These are phyloP conservation scores for Diaporthe amygdali DNA, from an alignment of 2,329 filamentous ascomycete genomes.

Conservation along the genomic window DNA sequence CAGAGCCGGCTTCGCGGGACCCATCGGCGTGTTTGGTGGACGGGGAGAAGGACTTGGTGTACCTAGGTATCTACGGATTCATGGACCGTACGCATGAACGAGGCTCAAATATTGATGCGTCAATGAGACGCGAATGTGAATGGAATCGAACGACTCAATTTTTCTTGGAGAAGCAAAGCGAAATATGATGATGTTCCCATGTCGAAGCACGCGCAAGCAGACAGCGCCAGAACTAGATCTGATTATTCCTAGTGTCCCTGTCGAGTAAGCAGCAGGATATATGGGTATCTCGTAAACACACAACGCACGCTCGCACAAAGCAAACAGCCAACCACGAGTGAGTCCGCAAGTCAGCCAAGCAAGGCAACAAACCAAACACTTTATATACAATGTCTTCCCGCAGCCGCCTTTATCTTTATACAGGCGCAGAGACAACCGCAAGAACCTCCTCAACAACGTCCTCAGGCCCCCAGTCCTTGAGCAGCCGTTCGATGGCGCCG, in stretches of 20 bases:
- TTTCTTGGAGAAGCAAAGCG: neutral
- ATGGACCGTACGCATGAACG: neutral
- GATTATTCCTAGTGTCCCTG: too few species aligned
- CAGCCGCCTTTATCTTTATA: constrained; percentile 36
- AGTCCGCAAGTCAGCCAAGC: neutral
- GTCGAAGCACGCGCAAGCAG: too few species aligned
- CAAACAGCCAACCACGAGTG: neutral
- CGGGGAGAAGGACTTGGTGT: neutral
- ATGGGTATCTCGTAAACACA: constrained; percentile 19
- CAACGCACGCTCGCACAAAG: neutral
- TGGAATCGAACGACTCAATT: neutral
- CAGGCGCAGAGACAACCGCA: constrained; percentile 59
- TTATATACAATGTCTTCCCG: neutral
- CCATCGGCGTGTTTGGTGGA: neutral
- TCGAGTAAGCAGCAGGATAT: neutral
- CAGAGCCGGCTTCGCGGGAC: neutral
- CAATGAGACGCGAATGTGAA: neutral
- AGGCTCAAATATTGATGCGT: neutral
- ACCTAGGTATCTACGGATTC: neutral
- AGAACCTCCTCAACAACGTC: constrained; percentile 71
- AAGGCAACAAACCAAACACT: neutral
- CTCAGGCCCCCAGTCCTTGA: constrained; percentile 67
- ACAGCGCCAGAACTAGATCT: neutral
- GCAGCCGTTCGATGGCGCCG: constrained; percentile 67
- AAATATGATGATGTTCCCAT: neutral